Conservation (phyloP, 257 asterid species). For the Linderniella brevidens region DNA sequence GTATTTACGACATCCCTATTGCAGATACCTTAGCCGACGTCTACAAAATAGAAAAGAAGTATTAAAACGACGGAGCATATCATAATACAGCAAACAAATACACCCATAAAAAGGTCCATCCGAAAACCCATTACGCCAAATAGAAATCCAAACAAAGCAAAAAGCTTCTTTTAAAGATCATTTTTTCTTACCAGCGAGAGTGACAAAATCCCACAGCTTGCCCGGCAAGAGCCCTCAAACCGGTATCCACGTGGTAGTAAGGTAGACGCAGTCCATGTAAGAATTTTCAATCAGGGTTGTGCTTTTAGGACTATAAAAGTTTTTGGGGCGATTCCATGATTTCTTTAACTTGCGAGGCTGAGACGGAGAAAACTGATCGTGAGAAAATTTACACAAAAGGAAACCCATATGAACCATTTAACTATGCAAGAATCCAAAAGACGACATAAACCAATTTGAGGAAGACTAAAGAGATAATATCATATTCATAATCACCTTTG, state of each 20-base stretch:
- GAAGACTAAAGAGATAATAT: no score
- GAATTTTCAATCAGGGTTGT: constrained; percentile 3
- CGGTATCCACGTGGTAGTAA: constrained; percentile 41
- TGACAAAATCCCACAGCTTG: constrained; percentile 84
- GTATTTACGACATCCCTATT: constrained; percentile 55
- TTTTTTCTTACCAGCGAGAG: constrained; percentile 32
- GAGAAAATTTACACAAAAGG: no score
- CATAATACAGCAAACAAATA: neutral
- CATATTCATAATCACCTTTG: no score
- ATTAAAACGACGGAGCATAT: neutral
- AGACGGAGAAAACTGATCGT: no score
- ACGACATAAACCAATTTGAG: no score
- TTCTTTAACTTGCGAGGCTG: constrained; percentile 19
- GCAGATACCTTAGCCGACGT: constrained; percentile 97
- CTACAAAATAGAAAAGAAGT: constrained; percentile 17
- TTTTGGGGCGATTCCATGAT: constrained; percentile 29
- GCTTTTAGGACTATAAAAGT: constrained; percentile 26
- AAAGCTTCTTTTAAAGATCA: no score
- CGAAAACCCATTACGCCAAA: neutral
- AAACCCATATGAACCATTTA: no score
- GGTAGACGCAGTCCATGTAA: constrained; percentile 27
- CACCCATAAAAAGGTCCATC: neutral
- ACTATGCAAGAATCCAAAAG: no score
- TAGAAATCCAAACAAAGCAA: neutral
- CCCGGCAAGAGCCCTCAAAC: constrained; percentile 46